Base-by-base conservation (phyloP, 2,329 filamentous ascomycete species). In the Thielaviopsis musarum region DNA sequence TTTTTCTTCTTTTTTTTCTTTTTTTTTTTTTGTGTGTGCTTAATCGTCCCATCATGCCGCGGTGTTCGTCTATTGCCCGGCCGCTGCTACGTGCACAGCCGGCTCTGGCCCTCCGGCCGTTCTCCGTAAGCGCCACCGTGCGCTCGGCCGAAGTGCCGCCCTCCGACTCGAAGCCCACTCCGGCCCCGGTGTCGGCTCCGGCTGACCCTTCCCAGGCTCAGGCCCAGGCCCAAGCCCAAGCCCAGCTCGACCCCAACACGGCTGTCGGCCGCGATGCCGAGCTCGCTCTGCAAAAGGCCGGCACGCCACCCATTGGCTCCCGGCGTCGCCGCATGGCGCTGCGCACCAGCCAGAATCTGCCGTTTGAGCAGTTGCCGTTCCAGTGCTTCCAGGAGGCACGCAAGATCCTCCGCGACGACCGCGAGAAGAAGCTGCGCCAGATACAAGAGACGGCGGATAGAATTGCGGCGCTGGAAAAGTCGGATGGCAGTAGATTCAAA, bases 361-460 rank as follows among this genome's bases (percentile, higher is more conserved):
- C 91, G 26, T 96, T 98, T 69, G 89, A 95, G 75, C 87, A 91
- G 69, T 76, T 98, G 65, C 93, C 93, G 19, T 98, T 94, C 74
- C 91, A 97, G 77, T 93, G 88, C 72, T 98, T 97, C 75, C 93
- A 98, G 73, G 91, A 96, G 74, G 93, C 93, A 49, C 82, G 91
- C 63, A 88, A 89, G 69, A 73, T 97, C 55, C 75, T 98, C 59
- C 78, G 83, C 58, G 81, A 81, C 59, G 93, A 98, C 70, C 82
- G 91, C 49, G 76, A 83, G 64, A 81, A 91, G 72, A 97, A 95
- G 75, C 66, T 97, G 56, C 74, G 77, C 62, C 76, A 84, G 67
- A 91, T 98, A 61, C 74, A 80, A 56, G 76, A 72, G 28, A 82
- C 88, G 71, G 73, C 83, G 56, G 77, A 77, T 62, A 82, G 84